Conservation (phyloP, 2,329 filamentous ascomycete genomes). For the Penicillium sp. region DNA sequence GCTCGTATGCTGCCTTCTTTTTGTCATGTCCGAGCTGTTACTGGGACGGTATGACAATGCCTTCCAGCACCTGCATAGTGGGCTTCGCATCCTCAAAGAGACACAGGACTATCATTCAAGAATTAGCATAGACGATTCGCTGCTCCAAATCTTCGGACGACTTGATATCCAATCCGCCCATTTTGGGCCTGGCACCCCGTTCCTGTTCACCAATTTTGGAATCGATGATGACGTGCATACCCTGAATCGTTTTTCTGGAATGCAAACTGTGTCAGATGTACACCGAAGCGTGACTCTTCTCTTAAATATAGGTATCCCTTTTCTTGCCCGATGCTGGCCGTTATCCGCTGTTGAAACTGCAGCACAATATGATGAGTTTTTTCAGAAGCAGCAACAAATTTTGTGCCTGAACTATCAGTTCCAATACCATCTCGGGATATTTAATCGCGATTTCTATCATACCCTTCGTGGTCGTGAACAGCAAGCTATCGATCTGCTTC, state of each 20-base stretch:
- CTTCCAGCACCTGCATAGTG: constrained; percentile 8
- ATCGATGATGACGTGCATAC: not conserved
- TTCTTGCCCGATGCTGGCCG: constrained; percentile 14
- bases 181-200: constrained; percentile 6
- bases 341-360: constrained; percentile 4
- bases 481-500: constrained; percentile 5
- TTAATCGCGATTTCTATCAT: not conserved
- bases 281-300: constrained; percentile 4
- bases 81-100: constrained; percentile 4
- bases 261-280: not conserved
- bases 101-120: constrained; percentile 1
- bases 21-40: constrained; percentile 13
- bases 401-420: not conserved
- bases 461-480: constrained; percentile 1
- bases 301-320: constrained; percentile 7
- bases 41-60: constrained; percentile 12
- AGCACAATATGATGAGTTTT: constrained; percentile 4
- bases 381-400: not conserved
- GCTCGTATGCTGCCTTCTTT: constrained; percentile 17
- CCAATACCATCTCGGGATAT: not conserved
- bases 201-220: not conserved
- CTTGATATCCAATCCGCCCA: constrained; percentile 11
- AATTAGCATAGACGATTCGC: constrained; percentile 3
- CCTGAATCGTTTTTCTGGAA: not conserved
- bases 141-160: constrained; percentile 4